Base-by-base conservation (phyloP, 495 filamentous ascomycete species). In the Geoglossum glabrum region DNA sequence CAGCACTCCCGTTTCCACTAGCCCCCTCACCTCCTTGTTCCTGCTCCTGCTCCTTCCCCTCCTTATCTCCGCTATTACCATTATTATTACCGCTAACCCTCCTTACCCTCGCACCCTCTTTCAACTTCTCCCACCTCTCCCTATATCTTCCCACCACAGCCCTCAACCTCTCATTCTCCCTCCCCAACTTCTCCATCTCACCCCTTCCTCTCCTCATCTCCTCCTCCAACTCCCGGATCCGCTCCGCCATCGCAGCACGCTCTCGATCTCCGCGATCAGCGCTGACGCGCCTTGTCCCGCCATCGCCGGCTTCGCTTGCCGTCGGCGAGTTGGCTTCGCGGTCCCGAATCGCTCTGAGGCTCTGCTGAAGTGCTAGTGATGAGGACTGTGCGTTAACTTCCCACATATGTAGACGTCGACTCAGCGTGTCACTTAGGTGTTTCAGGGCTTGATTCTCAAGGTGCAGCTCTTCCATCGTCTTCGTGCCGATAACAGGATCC, bases 311-410 rank as follows among this genome's bases (percentile, higher is more conserved):
- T 60, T 36, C 8, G 56, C 9, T 19, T 65, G 58, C 19, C 67
- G 68, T 63, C 66, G 55, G 63, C 72, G 62, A 64, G 74, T 40
- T 62, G 4, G 25, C 23, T 68, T 71, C 55, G 75, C 69, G 33
- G 10, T 45, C 40, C 2, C 79, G 75, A 66, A 82, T 81, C 19
- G 83, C 74, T 51, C 85, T 76, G 60, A 93, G 74, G 62, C 84
- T 89, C 66, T 90, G 84, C 28, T 85, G 83, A 8, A 96, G 72
- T 1, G 84, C 86, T 69, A 87, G 77, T 21, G 80, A 84, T 8
- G 82, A 86, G 54, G 79, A 84, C 66, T 95, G 89, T 0, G 85
- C 82, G 63, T 82, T 83, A 55, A 84, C 79, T 68, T 96, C 88
- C 72, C 90, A 96, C 61, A 86, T 83, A 59, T 86, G 80, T 13